phyloP scores from a whole-genome alignment of 306 rosid genomes.

The Begonia loranthoides region DNA sequence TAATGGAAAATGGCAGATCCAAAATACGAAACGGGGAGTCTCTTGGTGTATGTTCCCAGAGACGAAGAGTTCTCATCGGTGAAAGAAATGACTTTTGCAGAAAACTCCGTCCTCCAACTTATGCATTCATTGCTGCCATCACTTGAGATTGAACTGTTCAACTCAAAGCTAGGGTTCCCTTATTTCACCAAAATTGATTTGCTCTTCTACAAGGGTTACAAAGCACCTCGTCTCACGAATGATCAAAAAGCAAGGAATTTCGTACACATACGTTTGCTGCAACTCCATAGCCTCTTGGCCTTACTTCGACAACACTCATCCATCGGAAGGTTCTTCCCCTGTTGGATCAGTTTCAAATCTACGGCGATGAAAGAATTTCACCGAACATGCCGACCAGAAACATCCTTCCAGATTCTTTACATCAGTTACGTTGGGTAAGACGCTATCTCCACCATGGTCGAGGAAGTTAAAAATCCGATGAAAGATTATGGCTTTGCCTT shows the following conservation, averaged over 20 bases:
- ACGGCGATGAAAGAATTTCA: too few species aligned
- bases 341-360: conserved; percentile 39
- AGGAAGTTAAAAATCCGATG: too few species aligned
- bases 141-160: conserved; percentile 3
- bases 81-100: conserved; percentile 11
- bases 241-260: conserved; percentile 25
- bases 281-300: conserved; percentile 81
- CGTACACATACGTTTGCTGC: conserved; percentile 47
- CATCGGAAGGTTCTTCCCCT: conserved; percentile 46
- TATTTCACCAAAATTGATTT: conserved; percentile 29
- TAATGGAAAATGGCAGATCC: conserved; percentile 13
- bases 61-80: conserved; percentile 34
- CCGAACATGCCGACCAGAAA: too few species aligned
- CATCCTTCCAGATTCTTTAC: too few species aligned
- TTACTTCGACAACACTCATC: conserved; percentile 43
- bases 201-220: conserved; percentile 16
- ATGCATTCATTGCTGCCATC: conserved; percentile 20
- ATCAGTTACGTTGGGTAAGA: too few species aligned
- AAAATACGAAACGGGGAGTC: conserved; percentile 16
- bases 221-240: conserved; percentile 10
- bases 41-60: conserved; percentile 22
- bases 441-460: too few species aligned
- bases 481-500: too few species aligned
- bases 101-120: conserved; percentile 10
- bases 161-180: conserved; percentile 22